Evolutionary conservation across 2,329 filamentous ascomycete genomes (phyloP), one percentile per base, ranked within the genome.

Genomic region (Mariannaea elegans): DNA sequence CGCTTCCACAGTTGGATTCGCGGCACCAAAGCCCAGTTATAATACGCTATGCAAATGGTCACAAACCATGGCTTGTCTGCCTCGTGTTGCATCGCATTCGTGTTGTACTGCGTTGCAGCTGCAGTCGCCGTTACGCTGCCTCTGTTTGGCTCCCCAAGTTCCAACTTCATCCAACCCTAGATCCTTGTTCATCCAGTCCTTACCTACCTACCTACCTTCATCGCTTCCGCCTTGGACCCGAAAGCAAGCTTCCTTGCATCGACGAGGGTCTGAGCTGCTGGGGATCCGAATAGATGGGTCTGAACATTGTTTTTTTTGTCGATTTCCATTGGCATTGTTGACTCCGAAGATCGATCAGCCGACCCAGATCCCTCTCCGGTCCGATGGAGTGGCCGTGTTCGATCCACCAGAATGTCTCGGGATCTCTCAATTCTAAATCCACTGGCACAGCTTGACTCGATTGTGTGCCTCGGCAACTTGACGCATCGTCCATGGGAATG

Each of bases 1-100:
- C 53, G 55, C 61, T 51, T 36, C 62, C 51, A 44, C 61, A 29
- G 39, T 31, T 56, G 44, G 48, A 42, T 58, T 36, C 38, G 44
- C 53, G 32, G 49, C 16, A 39, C 31, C 32, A 45, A 61, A 51
- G 21, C 45, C 46, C 18, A 48, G 50, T 53, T 38, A 32, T 39
- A 49, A 9, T 19, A 27, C 21, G 21, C 13, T 19, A 14, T 44
- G 16, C 18, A 21, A 13, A 19, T 21, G 16, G 16, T n/a, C 18
- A 3, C 13, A 18, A n/a, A 16, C 19, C 16, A 19, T 41, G 16
- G 21, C 41, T 16, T 42, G 12, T 27, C 19, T 44, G 41, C 21
- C 21, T 53, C 41, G 29, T 23, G 50, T 34, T 46, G 34, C 42
- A 41, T 47, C 46, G 41, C 42, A 44, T 47, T 49, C 36, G 21